Conservation (phyloP, 208 protist species). For the Leishmania martiniquensis region DNA sequence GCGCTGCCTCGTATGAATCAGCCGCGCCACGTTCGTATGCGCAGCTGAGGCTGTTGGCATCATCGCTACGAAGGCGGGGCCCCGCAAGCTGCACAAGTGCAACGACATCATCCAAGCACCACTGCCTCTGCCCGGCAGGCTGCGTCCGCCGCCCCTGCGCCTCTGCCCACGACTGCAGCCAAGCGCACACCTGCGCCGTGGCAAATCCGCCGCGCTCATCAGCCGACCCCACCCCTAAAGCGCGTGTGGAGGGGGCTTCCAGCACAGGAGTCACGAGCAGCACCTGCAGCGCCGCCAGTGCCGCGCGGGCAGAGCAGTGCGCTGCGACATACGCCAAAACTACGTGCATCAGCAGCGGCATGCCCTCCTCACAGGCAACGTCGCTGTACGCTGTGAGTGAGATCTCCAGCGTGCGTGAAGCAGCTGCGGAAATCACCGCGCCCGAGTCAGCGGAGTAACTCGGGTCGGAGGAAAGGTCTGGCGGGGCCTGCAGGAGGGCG, state of each 20-base stretch:
- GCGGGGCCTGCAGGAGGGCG: constrained; percentile 18
- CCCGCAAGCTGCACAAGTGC: constrained; percentile 38
- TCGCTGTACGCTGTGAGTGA: constrained; percentile 30
- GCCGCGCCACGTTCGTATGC: background rate
- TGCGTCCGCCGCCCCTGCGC: constrained; percentile 1
- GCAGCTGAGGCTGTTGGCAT: background rate
- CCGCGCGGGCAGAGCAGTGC: constrained; percentile 34
- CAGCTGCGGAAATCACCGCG: constrained; percentile 8
- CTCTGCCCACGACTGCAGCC: constrained; percentile 25
- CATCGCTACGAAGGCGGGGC: constrained; percentile 3
- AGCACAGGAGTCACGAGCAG: constrained; percentile 32
- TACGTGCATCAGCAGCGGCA: constrained; percentile 27
- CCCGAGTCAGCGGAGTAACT: background rate
- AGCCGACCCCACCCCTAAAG: background rate
- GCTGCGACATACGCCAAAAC: constrained; percentile 38
- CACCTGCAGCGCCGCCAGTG: constrained; percentile 34
- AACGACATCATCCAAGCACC: constrained; percentile 45
- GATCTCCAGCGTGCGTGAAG: constrained; percentile 35
- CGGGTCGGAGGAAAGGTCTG: background rate
- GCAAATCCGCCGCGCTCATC: background rate
- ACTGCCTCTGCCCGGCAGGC: constrained; percentile 2
- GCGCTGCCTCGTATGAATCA: background rate
- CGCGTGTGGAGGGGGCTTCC: background rate
- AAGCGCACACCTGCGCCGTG: constrained; percentile 20
- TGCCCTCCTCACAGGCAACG: constrained; percentile 37